Evolutionary conservation across 768 basidiomycete species (phyloP), one percentile per base, ranked within the genome.

Genomic region (Chalciporus sphaerocephalus): DNA sequence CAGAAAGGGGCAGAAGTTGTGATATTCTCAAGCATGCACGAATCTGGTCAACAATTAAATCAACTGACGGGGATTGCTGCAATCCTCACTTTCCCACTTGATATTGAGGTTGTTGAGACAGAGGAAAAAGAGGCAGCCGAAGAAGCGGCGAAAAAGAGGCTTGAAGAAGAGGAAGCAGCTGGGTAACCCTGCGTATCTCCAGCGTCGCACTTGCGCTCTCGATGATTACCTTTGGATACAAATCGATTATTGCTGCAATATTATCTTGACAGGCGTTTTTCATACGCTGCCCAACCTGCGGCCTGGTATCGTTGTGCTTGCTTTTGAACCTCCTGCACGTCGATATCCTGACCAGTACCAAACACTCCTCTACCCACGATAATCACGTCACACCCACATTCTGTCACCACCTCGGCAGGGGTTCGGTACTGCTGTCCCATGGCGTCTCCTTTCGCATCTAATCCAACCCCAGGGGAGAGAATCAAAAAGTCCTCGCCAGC

Each of bases 21-120:
- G 16, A 93, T 97, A 53, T 99, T 98, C 67, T 98, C 95, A 4
- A 97, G 93, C 58, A 98, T 99, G 96, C 96, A 99, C 61, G 96
- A 99, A 69, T 92, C 90, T 17, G 96, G 96, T 12, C 93, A 97
- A 75, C 94, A 99, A 62, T 74, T 99, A n/a, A 96, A 97, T 62
- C 87, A 94, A 53, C 64, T 98, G 32, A 94, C 92, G 7, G 96
- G 96, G 1, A 80, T 98, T 17, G 95, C 95, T 17, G 96, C 96
- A 1, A 90, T 99, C 42, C 69, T 99, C 38, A 97, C 92, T 0
- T 99, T 93, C 65, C 96, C 96, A 4, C 70, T 99, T 22, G 96
- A 99, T 59, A 70, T 98, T 6, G 96, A 99, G 65, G 81, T 95
- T 2, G 93, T 97, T 0, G 92, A 97, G 62, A 85, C 83, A 42